Conservation (phyloP, 2,329 filamentous ascomycete species). For the Huntiella abstrusa region DNA sequence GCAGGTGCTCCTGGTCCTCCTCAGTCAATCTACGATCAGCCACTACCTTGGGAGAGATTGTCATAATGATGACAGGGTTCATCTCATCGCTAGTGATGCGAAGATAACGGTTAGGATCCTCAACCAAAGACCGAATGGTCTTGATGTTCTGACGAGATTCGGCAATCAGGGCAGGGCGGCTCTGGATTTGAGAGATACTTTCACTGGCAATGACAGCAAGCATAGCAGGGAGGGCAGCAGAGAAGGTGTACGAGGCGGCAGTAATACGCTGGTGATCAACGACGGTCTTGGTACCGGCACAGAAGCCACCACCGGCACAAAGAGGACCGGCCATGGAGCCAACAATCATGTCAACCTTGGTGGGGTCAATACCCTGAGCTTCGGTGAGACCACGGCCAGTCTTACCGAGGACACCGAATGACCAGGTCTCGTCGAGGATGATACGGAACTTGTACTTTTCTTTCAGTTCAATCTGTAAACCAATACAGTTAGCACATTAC, state of each 20-base stretch:
- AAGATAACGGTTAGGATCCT: conserved; percentile 88
- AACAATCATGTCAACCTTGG: conserved; percentile 91
- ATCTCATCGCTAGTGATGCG: conserved; percentile 60
- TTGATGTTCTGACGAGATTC: conserved; percentile 74
- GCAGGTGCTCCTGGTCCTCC: conserved; percentile 63
- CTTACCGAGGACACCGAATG: conserved; percentile 81
- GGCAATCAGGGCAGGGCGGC: conserved; percentile 61
- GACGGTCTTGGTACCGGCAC: conserved; percentile 75
- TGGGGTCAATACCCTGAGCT: conserved; percentile 86
- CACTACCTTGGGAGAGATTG: conserved; percentile 68
- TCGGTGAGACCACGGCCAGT: conserved; percentile 88
- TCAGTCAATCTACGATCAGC: conserved; percentile 45
- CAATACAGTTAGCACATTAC: conserved; percentile 7
- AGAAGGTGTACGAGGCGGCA: conserved; percentile 84
- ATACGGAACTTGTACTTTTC: conserved; percentile 95
- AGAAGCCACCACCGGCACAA: conserved; percentile 89
- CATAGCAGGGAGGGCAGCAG: conserved; percentile 82
- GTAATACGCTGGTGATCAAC: conserved; percentile 93
- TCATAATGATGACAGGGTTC: conserved; percentile 72
- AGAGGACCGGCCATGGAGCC: conserved; percentile 80
- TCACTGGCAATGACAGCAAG: conserved; percentile 91
- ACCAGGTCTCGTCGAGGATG: conserved; percentile 94
- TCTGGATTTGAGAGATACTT: conserved; percentile 69
- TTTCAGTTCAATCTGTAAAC: conserved; percentile 52
- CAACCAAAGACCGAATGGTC: conserved; percentile 68